A percentile compares a stretch with the other conserved stretches of the same genome.
phyloP scores from a whole-genome alignment of 1,284 basidiomycete species.

The Microbotryomycetes sp. region DNA sequence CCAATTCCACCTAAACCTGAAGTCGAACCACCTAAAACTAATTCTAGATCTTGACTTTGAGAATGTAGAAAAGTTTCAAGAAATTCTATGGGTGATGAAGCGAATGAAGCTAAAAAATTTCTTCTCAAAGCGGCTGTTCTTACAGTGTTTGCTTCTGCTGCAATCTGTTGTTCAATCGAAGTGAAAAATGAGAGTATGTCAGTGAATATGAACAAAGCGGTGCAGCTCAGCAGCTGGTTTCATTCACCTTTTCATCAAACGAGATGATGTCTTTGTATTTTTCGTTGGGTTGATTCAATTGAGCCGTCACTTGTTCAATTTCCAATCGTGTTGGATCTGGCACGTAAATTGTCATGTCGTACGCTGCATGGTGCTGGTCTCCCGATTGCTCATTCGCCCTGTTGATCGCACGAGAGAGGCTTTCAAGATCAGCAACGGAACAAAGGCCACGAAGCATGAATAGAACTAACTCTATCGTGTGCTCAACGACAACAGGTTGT shows the following conservation, averaged over 20 bases:
- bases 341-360: slow-evolving; percentile 81
- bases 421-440: no score
- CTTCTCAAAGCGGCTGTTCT: slow-evolving; percentile 79
- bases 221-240: no score
- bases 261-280: slow-evolving; percentile 60
- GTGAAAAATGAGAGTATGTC: no score
- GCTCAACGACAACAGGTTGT: slow-evolving; percentile 79
- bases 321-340: slow-evolving; percentile 70
- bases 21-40: slow-evolving; percentile 51
- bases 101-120: slow-evolving; percentile 78
- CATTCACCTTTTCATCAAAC: slow-evolving; percentile 74
- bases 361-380: slow-evolving; percentile 48
- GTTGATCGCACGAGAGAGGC: not conserved
- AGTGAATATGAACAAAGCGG: no score
- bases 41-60: slow-evolving; percentile 83
- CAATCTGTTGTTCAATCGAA: slow-evolving; percentile 55
- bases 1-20: not conserved
- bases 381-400: not conserved
- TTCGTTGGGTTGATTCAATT: slow-evolving; percentile 64
- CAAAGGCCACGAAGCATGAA: not conserved
- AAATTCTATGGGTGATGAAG: slow-evolving; percentile 69
- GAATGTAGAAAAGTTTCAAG: slow-evolving; percentile 84
- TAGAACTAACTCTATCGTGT: slow-evolving; percentile 47
- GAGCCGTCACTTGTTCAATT: slow-evolving; percentile 58
- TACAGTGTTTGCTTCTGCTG: slow-evolving; percentile 50